phyloP scores from a whole-genome alignment of 2,329 filamentous ascomycete genomes.

The Hymenoscyphus repandus region DNA sequence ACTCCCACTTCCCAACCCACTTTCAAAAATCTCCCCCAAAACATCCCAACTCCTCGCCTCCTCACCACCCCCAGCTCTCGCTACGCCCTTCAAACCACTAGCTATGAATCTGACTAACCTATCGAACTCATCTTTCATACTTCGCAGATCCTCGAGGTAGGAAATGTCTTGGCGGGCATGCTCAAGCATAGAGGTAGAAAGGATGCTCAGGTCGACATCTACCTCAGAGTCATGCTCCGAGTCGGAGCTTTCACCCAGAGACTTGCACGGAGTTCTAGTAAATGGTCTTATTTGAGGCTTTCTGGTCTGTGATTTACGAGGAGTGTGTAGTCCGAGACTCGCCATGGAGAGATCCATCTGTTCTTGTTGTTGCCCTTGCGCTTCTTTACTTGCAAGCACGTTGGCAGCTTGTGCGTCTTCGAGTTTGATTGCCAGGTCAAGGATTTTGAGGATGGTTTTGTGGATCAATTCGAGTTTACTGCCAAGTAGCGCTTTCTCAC shows the following conservation, averaged over 20 bases:
- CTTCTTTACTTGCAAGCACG: slow-evolving; percentile 16
- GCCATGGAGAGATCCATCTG: slow-evolving; percentile 29
- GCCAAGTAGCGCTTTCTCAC: slow-evolving; percentile 65
- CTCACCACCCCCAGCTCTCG: slow-evolving; percentile 63
- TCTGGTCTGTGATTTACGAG: slow-evolving; percentile 23
- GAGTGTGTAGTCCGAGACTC: slow-evolving; percentile 27
- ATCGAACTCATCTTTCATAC: slow-evolving; percentile 59
- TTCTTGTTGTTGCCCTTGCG: slow-evolving; percentile 22
- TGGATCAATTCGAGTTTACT: slow-evolving; percentile 64
- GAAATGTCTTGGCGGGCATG: slow-evolving; percentile 27
- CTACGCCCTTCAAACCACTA: slow-evolving; percentile 68
- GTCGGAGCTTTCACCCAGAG: slow-evolving; percentile 31
- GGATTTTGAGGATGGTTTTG: slow-evolving; percentile 65
- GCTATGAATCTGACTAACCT: slow-evolving; percentile 64
- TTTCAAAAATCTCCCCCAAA: slow-evolving; percentile 73
- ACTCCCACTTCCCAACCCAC: slow-evolving; percentile 31
- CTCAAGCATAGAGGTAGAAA: slow-evolving; percentile 28
- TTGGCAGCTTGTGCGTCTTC: slow-evolving; percentile 50
- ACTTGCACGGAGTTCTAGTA: slow-evolving; percentile 12
- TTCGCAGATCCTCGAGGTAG: slow-evolving; percentile 48
- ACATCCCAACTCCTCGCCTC: slow-evolving; percentile 64
- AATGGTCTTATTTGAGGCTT: background rate
- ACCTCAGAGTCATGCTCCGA: slow-evolving; percentile 39
- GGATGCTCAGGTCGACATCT: slow-evolving; percentile 33
- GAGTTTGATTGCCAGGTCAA: slow-evolving; percentile 70